Evolutionary conservation across 345 rosid species (phyloP), one percentile per base, ranked within the genome.

Genomic region (Turritis glabra): DNA sequence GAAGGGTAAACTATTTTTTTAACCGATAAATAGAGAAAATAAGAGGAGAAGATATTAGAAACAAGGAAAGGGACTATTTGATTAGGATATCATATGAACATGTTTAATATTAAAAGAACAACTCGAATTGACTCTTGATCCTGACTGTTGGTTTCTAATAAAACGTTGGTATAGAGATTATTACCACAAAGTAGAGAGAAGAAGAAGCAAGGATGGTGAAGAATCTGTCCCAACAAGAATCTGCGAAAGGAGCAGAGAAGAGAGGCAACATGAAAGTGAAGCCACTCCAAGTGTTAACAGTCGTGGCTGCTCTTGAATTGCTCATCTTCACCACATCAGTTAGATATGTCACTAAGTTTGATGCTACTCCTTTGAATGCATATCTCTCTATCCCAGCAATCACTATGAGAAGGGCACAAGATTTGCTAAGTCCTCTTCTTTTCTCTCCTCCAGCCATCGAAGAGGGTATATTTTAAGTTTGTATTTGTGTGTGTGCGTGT

Each of bases 301-400:
- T 83, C 61, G 85, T 94, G 8, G 99, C 99, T 22, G 97, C 97
- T 10, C 85, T 77, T 5, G 99, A 91, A 71, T 91, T 94, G 63
- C 90, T 86, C 96, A 94, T 84, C 66, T 85, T 85, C 11, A 87
- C 87, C 3, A 85, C 88, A 50, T 91, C 97, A 15, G 97, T 95
- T 11, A 95, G 84, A 75, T 91, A 95, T 5, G 95, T 95, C 46
- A 95, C 93, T 52, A 95, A 80, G 80, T 95, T 95, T 8, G 99
- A 91, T 55, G 89, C 88, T 78, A 94, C 96, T 68, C 99, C 99
- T 77, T 94, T 94, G 86, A 88, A 94, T 23, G 94, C 99, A 84
- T 86, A 90, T 81, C 99, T 87, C 87, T 95, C 99, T 58, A 88
- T 85, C 1, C 97, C 97, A 33, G 96, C 92, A 23, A 95, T 74